These are phyloP conservation scores for Arachis hypogaea DNA, from an alignment of 306 rosid species.

Conservation along the genomic window DNA sequence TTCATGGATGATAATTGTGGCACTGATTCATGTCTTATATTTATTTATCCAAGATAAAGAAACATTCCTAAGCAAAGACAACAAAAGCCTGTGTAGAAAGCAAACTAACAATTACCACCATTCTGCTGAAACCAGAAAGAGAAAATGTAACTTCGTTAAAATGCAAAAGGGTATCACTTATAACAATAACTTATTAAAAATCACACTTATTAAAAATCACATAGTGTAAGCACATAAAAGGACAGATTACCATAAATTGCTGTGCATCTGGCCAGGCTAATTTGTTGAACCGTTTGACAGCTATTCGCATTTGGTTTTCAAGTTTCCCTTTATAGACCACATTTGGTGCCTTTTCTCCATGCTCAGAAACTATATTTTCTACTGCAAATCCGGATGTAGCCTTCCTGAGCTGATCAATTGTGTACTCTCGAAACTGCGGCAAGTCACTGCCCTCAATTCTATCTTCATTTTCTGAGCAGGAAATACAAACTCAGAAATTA, in stretches of 20 bases:
- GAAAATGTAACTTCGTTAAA: constrained; percentile 13
- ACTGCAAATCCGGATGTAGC: constrained; percentile 90
- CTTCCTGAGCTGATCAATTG: constrained; percentile 74
- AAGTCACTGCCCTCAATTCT: constrained; percentile 56
- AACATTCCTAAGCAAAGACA: constrained; percentile 6
- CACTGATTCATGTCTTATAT: not conserved
- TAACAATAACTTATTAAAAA: constrained; percentile 15
- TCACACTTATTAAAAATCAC: not conserved
- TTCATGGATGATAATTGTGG: not conserved
- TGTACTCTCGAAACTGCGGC: constrained; percentile 71
- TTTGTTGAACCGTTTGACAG: constrained; percentile 92
- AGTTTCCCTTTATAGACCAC: constrained; percentile 94
- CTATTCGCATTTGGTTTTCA: constrained; percentile 80
- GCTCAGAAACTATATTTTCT: constrained; percentile 96
- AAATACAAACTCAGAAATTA: constrained; percentile 32
- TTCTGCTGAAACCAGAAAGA: not conserved
- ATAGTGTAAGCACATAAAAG: constrained; percentile 14
- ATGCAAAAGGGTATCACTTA: constrained; percentile 19
- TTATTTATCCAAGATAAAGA: constrained; percentile 15
- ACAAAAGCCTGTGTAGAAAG: constrained; percentile 5
- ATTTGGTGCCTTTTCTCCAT: constrained; percentile 97
- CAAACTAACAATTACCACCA: constrained; percentile 14
- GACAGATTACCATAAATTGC: constrained; percentile 74
- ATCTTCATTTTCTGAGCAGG: constrained; percentile 66
- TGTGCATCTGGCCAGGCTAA: constrained; percentile 96